Base-by-base conservation (phyloP, 73 alveolate genomes). In the Paramecium sexaurelia region DNA sequence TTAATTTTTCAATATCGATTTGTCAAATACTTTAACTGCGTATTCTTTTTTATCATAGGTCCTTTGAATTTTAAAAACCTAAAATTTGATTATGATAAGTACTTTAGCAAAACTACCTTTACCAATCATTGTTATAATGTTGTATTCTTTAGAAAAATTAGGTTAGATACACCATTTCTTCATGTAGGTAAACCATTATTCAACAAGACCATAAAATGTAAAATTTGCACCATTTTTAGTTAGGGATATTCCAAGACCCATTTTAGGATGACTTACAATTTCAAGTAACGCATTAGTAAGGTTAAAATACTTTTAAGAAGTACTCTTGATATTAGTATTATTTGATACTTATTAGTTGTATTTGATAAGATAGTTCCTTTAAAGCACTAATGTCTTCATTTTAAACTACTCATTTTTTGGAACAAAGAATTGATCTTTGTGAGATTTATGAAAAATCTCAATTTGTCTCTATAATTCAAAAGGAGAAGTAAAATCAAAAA, bases 71-170 rank as follows among this genome's bases (percentile, higher is more conserved):
- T 78, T 78, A 43, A 37, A 78, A 32, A 78, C 90, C 90, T 78
- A 22, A 78, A 17, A 10, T 2, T 2, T 17, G 10, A 1, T 7
- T 0, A 7, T 39, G 7, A 1, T 11, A 20, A 22, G 32, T 78
- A 88, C 94, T 22, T 82, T 75, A 10, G 91, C 94, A 88, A 88
- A 88, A 43, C 73, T 88, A 11, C 94, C 94, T 51, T 88, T 69
- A 4, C 94, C 94, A 36, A 88, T 88, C 19, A 69, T 8, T 41
- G 35, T 71, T 5, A 88, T 40, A 9, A 82, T 51, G 43, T 27
- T 55, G 33, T 88, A 88, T 36, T 61, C 86, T 40, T 66, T 57
- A 32, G 51, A 57, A 86, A 86, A 86, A 22, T 71, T 35, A 7
- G 93, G 26, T 33, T 61, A 37, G 11, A 86, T 61, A 33, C 93